phyloP scores from a whole-genome alignment of 2,329 filamentous ascomycete species.

The Nothophaeocryptopus gaeumannii region DNA sequence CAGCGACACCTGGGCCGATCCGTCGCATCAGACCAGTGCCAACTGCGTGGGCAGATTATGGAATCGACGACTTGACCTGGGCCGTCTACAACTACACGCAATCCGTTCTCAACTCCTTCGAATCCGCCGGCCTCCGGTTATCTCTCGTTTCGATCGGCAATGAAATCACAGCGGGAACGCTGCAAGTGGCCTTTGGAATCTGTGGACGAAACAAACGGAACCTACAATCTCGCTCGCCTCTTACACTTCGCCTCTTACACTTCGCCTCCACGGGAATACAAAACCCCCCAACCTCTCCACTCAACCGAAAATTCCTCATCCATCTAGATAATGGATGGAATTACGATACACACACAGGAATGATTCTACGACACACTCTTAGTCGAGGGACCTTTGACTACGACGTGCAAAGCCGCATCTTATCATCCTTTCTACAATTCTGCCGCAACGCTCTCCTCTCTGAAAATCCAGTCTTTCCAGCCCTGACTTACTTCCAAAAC shows the following conservation, averaged over 20 bases:
- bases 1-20: constrained; percentile 38
- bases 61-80: constrained; percentile 31
- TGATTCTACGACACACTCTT: constrained; percentile 32
- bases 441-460: constrained; percentile 26
- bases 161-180: constrained; percentile 37
- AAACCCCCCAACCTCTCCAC: constrained; percentile 23
- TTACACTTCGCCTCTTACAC: constrained; percentile 32
- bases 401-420: constrained; percentile 32
- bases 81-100: constrained; percentile 35
- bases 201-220: constrained; percentile 27
- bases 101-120: constrained; percentile 40
- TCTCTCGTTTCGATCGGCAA: constrained; percentile 41
- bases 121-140: constrained; percentile 38
- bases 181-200: constrained; percentile 37
- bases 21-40: constrained; percentile 33
- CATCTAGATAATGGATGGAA: constrained; percentile 37
- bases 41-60: constrained; percentile 33
- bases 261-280: constrained; percentile 31
- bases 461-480: constrained; percentile 23
- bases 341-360: constrained; percentile 26
- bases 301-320: constrained; percentile 33
- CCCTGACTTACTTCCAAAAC: constrained; percentile 21
- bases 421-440: constrained; percentile 34
- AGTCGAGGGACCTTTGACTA: constrained; percentile 28
- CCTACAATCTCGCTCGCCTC: constrained; percentile 35